Evolutionary conservation across 2,329 filamentous ascomycete species (phyloP).

Genomic region (Orbilia blumenaviensis): DNA sequence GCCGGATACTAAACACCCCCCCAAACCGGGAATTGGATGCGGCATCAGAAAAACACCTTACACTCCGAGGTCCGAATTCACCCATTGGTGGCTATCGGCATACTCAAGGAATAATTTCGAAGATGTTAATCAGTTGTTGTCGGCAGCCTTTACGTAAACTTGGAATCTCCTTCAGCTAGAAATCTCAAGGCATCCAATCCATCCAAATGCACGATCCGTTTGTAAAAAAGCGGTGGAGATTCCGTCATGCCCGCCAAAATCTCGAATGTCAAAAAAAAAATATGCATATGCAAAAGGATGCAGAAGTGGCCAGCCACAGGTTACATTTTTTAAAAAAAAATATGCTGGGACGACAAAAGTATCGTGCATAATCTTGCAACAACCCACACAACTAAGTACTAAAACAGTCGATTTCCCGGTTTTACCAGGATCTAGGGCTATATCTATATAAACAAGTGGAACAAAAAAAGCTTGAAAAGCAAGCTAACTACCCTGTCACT

Average conservation of each 20-base stretch:
- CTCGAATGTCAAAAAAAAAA: too few relatives aligned
- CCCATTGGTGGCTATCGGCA: too few relatives aligned
- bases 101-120: too few relatives aligned
- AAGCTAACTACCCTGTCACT: too few relatives aligned
- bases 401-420: too few relatives aligned
- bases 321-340: constrained; percentile 15
- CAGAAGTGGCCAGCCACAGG: too few relatives aligned
- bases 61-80: too few relatives aligned
- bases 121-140: neutral
- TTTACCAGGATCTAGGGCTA: too few relatives aligned
- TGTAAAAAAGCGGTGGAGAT: neutral
- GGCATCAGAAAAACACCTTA: neutral
- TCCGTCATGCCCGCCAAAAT: neutral
- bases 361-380: constrained; percentile 37
- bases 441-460: too few relatives aligned
- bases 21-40: neutral
- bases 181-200: neutral
- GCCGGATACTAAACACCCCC: neutral
- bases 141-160: neutral
- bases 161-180: neutral
- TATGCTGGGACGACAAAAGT: constrained; percentile 41
- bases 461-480: too few relatives aligned
- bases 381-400: too few relatives aligned
- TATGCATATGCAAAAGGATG: too few relatives aligned
- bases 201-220: neutral